Evolutionary conservation across 169 alveolate genomes (phyloP).

Genomic region (Babesia bovis): DNA sequence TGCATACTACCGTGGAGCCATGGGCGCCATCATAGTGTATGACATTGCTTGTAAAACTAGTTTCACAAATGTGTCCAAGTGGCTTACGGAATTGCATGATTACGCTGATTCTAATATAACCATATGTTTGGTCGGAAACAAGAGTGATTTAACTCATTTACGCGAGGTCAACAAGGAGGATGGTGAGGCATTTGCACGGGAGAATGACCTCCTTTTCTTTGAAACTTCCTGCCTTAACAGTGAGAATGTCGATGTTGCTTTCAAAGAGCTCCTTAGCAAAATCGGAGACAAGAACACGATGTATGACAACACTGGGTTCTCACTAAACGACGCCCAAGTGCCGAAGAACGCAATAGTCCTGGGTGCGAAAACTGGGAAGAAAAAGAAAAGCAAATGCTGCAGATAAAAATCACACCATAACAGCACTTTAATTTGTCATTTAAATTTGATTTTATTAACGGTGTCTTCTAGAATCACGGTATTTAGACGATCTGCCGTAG

Average conservation of each 20-base stretch:
- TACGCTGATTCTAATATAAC: slow-evolving; percentile 95
- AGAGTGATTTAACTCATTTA: slow-evolving; percentile 90
- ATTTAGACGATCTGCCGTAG: too few species aligned
- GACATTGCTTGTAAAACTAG: slow-evolving; percentile 95
- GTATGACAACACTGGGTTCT: slow-evolving; percentile 25
- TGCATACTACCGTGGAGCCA: slow-evolving; percentile 99
- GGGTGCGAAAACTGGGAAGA: slow-evolving; percentile 9
- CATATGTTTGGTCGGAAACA: slow-evolving; percentile 96
- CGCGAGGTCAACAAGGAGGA: slow-evolving; percentile 91
- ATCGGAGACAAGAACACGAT: slow-evolving; percentile 69
- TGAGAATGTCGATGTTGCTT: slow-evolving; percentile 94
- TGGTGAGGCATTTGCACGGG: slow-evolving; percentile 87
- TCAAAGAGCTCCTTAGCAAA: slow-evolving; percentile 77
- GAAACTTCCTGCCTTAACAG: slow-evolving; percentile 96
- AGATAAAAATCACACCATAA: neutral
- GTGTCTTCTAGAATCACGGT: too few species aligned
- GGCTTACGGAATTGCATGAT: slow-evolving; percentile 96
- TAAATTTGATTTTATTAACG: neutral
- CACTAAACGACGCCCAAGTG: slow-evolving; percentile 11
- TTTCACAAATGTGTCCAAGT: slow-evolving; percentile 91
- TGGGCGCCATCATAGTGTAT: slow-evolving; percentile 97
- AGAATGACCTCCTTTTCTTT: slow-evolving; percentile 88
- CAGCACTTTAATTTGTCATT: neutral
- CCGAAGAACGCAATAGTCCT: slow-evolving; percentile 32
- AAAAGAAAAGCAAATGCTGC: slow-evolving; percentile 34